phyloP scores from a whole-genome alignment of 768 basidiomycete genomes.

The Candolleomyces aberdarensis region DNA sequence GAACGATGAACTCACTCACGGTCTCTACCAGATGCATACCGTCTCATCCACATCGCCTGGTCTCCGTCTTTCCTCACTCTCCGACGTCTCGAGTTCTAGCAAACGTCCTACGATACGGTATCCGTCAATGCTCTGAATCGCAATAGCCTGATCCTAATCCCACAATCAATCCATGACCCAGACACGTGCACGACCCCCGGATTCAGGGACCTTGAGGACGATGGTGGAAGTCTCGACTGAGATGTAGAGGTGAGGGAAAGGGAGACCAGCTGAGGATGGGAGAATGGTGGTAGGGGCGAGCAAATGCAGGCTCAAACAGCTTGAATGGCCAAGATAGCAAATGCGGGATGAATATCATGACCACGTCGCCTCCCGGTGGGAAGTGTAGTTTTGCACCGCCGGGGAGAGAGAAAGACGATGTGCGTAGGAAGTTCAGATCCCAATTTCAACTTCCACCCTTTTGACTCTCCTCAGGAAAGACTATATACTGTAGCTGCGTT shows the following conservation, averaged over 20 bases:
- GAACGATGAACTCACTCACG: not conserved
- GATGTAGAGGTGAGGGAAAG: conserved; percentile 3
- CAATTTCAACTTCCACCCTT: conserved; percentile 14
- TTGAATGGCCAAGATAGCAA: conserved; percentile 13
- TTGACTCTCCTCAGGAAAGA: conserved; percentile 18
- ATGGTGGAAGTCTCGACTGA: conserved; percentile 8
- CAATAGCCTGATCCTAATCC: not conserved
- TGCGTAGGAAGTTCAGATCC: conserved; percentile 20
- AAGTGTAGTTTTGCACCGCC: not conserved
- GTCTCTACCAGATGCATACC: conserved; percentile 32
- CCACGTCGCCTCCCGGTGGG: conserved; percentile 8
- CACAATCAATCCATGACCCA: conserved; percentile 13
- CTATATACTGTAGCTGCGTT: conserved; percentile 16
- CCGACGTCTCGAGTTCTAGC: conserved; percentile 11
- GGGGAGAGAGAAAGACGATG: not conserved
- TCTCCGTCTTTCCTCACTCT: conserved; percentile 19
- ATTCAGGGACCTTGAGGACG: too few relatives aligned
- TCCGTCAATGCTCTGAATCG: not conserved
- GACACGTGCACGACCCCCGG: too few relatives aligned
- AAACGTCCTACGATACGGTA: conserved; percentile 14
- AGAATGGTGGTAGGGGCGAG: not conserved
- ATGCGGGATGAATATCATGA: conserved; percentile 13
- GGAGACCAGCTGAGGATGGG: not conserved
- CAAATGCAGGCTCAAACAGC: conserved; percentile 1
- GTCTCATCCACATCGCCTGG: conserved; percentile 19